Conservation (phyloP, 257 asterid species). For the Cynanchum wilfordii region DNA sequence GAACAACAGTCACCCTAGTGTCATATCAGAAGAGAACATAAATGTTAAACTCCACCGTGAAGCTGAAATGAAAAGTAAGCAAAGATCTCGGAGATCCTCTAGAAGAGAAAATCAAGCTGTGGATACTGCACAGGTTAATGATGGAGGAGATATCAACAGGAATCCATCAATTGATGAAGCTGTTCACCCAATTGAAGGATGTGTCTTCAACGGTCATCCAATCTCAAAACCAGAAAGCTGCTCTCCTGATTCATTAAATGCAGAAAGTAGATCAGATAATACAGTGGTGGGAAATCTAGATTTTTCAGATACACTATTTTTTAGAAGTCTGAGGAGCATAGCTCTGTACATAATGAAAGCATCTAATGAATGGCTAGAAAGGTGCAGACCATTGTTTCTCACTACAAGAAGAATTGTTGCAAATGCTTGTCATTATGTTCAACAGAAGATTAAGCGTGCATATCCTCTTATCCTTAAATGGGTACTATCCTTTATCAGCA, state of each 20-base stretch:
- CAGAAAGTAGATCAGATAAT: slow-evolving; percentile 23
- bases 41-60: slow-evolving; percentile 29
- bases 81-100: slow-evolving; percentile 45
- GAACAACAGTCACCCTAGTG: slow-evolving; percentile 29
- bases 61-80: slow-evolving; percentile 45
- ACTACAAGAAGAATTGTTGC: slow-evolving; percentile 30
- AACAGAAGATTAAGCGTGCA: slow-evolving; percentile 53
- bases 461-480: slow-evolving; percentile 60
- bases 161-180: slow-evolving; percentile 31
- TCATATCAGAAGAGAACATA: slow-evolving; percentile 28
- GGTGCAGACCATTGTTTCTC: slow-evolving; percentile 45
- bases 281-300: slow-evolving; percentile 31
- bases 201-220: slow-evolving; percentile 17
- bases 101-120: slow-evolving; percentile 40
- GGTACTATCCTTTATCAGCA: slow-evolving; percentile 57
- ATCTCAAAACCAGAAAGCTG: slow-evolving; percentile 22
- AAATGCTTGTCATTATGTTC: slow-evolving; percentile 43
- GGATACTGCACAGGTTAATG: slow-evolving; percentile 25
- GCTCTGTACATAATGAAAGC: slow-evolving; percentile 46
- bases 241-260: slow-evolving; percentile 23
- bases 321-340: slow-evolving; percentile 47
- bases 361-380: slow-evolving; percentile 67
- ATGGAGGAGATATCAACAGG: slow-evolving; percentile 31
- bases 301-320: slow-evolving; percentile 43
- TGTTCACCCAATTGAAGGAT: slow-evolving; percentile 28